A percentile compares a stretch with the other conserved stretches of the same genome.
phyloP scores from a whole-genome alignment of 1,284 basidiomycete species.

The Hymenochaete sp. region DNA sequence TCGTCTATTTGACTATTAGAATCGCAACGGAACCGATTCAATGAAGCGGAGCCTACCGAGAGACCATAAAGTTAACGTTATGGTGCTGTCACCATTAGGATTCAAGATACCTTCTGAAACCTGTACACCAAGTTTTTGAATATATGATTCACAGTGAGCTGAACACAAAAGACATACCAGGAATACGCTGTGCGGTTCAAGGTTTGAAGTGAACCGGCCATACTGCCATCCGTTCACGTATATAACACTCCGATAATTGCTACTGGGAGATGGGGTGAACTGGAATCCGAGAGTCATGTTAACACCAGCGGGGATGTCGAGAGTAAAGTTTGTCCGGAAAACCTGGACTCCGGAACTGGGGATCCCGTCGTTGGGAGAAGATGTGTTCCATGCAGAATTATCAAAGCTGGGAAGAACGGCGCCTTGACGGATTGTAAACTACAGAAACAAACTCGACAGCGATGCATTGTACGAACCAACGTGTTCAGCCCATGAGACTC shows the following conservation, averaged over 20 bases:
- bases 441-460: too few relatives aligned
- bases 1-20: too few relatives aligned
- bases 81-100: constrained; percentile 39
- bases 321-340: constrained; percentile 63
- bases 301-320: constrained; percentile 47
- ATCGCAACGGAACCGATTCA: too few relatives aligned
- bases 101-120: too few relatives aligned
- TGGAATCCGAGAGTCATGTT: constrained; percentile 63
- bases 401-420: constrained; percentile 78
- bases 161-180: constrained; percentile 72
- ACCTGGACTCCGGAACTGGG: constrained; percentile 67
- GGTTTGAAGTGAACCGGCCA: constrained; percentile 65
- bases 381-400: constrained; percentile 47
- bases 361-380: constrained; percentile 48
- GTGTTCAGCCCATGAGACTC: constrained; percentile 71
- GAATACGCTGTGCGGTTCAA: constrained; percentile 74
- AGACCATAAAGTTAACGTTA: constrained; percentile 64
- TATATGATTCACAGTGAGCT: constrained; percentile 58
- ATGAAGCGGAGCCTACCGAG: too few relatives aligned
- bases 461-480: too few relatives aligned
- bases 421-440: too few relatives aligned
- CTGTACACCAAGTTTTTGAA: constrained; percentile 49
- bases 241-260: constrained; percentile 63
- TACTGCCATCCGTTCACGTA: constrained; percentile 86
- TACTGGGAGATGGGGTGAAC: constrained; percentile 45